phyloP scores from a whole-genome alignment of 2,329 filamentous ascomycete genomes.

The Lachnellula cervina region DNA sequence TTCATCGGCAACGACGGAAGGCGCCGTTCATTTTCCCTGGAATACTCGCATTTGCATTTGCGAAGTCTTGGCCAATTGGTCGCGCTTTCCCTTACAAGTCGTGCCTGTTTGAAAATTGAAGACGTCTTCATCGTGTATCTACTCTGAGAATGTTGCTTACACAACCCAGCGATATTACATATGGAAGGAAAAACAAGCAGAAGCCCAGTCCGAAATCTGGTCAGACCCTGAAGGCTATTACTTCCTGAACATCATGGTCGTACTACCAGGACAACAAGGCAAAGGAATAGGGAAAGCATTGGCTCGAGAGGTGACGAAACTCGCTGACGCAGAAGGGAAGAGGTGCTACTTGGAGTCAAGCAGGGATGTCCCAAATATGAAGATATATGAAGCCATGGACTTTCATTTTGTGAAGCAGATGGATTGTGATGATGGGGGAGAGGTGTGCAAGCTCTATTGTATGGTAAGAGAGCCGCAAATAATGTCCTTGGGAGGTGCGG shows the following conservation, averaged over 20 bases:
- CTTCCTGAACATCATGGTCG: slow-evolving; percentile 72
- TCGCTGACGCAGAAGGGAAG: slow-evolving; percentile 59
- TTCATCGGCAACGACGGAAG: too few relatives aligned
- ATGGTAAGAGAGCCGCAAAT: slow-evolving; percentile 41
- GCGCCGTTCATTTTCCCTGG: too few relatives aligned
- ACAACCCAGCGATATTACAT: slow-evolving; percentile 58
- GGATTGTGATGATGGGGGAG: slow-evolving; percentile 59
- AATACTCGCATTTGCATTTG: too few relatives aligned
- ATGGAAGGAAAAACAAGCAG: slow-evolving; percentile 63
- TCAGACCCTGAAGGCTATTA: slow-evolving; percentile 64
- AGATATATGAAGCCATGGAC: slow-evolving; percentile 66
- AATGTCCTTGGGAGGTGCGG: neutral
- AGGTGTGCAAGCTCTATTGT: slow-evolving; percentile 47
- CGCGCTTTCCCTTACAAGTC: neutral
- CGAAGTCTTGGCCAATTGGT: too few relatives aligned
- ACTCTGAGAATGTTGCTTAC: neutral
- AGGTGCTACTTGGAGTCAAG: slow-evolving; percentile 69
- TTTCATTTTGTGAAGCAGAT: slow-evolving; percentile 62
- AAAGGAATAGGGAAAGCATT: slow-evolving; percentile 61
- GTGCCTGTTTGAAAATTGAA: neutral
- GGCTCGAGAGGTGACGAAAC: slow-evolving; percentile 57
- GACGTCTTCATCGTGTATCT: neutral
- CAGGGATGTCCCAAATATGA: slow-evolving; percentile 61
- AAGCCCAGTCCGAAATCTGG: slow-evolving; percentile 60
- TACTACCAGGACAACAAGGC: slow-evolving; percentile 59